Evolutionary conservation across 176 grass and related monocot species (phyloP).

Genomic region (Otatea glauca): DNA sequence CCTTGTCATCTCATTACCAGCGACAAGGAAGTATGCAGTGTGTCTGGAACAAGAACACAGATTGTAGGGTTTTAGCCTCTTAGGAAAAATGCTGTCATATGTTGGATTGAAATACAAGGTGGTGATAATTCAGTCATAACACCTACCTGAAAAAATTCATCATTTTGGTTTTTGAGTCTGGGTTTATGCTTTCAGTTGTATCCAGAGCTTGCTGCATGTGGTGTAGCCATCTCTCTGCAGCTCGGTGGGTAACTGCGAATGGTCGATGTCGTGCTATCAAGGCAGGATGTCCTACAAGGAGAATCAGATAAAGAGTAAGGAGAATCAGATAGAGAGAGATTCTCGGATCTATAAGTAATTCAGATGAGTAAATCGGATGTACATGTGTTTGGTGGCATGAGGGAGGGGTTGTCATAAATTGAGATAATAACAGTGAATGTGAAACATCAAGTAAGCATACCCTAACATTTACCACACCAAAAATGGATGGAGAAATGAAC

Average conservation of each 20-base stretch:
- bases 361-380: neutral
- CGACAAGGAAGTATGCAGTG: slow-evolving; percentile 90
- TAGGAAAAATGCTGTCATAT: neutral
- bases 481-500: neutral
- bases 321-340: neutral
- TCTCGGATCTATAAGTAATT: neutral
- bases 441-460: neutral
- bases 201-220: slow-evolving; percentile 93
- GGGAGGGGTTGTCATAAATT: neutral
- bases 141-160: slow-evolving; percentile 82
- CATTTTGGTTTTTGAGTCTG: slow-evolving; percentile 83
- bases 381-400: neutral
- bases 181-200: slow-evolving; percentile 65
- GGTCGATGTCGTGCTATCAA: slow-evolving; percentile 79
- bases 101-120: neutral
- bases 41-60: slow-evolving; percentile 60
- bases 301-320: neutral
- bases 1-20: slow-evolving; percentile 86
- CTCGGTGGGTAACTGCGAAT: slow-evolving; percentile 78
- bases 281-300: slow-evolving; percentile 81
- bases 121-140: neutral
- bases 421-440: neutral
- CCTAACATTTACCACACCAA: neutral
- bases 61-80: neutral
- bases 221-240: slow-evolving; percentile 90